These are phyloP conservation scores for Melanopsichium pennsylvanicum DNA, from an alignment of 1,284 basidiomycete species.

Conservation along the genomic window DNA sequence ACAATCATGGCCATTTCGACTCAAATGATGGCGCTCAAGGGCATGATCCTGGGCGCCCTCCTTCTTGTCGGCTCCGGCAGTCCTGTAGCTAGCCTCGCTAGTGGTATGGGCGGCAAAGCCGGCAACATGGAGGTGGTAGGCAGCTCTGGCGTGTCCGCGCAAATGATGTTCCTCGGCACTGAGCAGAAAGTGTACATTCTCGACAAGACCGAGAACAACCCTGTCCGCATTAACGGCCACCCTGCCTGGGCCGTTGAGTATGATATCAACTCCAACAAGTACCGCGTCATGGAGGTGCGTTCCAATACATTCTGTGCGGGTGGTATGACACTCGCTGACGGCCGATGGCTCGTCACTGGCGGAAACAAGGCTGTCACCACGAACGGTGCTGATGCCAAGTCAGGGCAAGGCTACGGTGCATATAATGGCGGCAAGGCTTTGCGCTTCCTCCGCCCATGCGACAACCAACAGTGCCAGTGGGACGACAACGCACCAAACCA, in stretches of 20 bases:
- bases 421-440: slow-evolving; percentile 54
- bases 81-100: slow-evolving; percentile 1
- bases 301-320: slow-evolving; percentile 62
- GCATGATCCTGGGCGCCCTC: slow-evolving; percentile 19
- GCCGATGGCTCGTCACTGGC: slow-evolving; percentile 52
- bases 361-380: slow-evolving; percentile 57
- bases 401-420: slow-evolving; percentile 41
- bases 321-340: slow-evolving; percentile 52
- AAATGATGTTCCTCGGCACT: slow-evolving; percentile 60
- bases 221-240: slow-evolving; percentile 38
- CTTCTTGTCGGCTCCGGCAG: slow-evolving; percentile 10
- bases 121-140: slow-evolving; percentile 52
- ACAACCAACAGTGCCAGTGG: slow-evolving; percentile 45
- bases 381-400: slow-evolving; percentile 38
- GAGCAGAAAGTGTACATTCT: slow-evolving; percentile 57
- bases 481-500: slow-evolving; percentile 38
- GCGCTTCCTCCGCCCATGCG: slow-evolving; percentile 46
- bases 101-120: slow-evolving; percentile 19
- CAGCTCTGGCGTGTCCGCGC: slow-evolving; percentile 55
- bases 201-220: slow-evolving; percentile 62
- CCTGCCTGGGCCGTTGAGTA: slow-evolving; percentile 58
- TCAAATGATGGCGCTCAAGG: slow-evolving; percentile 14
- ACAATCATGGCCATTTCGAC: slow-evolving; percentile 6
- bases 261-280: slow-evolving; percentile 44
- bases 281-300: slow-evolving; percentile 45